These are phyloP conservation scores for Begonia peltatifolia DNA, from an alignment of 306 rosid genomes.

Conservation along the genomic window DNA sequence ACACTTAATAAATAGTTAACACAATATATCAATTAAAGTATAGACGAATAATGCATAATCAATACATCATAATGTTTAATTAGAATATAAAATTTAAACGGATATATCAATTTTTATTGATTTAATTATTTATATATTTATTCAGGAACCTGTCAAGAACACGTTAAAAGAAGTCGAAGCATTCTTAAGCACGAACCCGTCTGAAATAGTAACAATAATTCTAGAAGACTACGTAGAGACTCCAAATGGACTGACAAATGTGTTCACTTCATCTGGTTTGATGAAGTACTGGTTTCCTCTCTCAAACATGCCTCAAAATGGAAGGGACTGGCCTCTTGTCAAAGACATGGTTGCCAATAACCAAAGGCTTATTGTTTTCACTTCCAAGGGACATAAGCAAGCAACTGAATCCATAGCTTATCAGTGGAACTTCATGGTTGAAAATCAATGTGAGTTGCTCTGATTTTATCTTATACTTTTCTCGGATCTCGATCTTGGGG, in stretches of 20 bases:
- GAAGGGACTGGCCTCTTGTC: slow-evolving; percentile 71
- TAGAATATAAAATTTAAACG: too few relatives aligned
- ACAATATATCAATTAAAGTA: too few relatives aligned
- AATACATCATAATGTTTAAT: too few relatives aligned
- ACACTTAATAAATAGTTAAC: too few relatives aligned
- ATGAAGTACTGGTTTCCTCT: slow-evolving; percentile 80
- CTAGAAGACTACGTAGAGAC: slow-evolving; percentile 82
- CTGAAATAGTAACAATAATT: slow-evolving; percentile 66
- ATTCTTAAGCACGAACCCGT: slow-evolving; percentile 50
- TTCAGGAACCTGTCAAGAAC: slow-evolving; percentile 59
- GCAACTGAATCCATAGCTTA: slow-evolving; percentile 67
- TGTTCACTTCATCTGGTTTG: slow-evolving; percentile 45
- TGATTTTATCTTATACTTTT: too few relatives aligned
- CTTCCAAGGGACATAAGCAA: slow-evolving; percentile 45
- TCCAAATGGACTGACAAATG: slow-evolving; percentile 62
- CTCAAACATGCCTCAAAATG: slow-evolving; percentile 54
- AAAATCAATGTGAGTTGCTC: slow-evolving; percentile 50
- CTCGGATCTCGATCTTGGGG: too few relatives aligned
- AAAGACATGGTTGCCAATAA: slow-evolving; percentile 66
- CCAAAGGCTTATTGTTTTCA: slow-evolving; percentile 67
- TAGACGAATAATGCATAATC: too few relatives aligned
- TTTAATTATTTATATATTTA: neutral
- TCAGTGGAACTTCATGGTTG: slow-evolving; percentile 87
- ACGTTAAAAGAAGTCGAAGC: slow-evolving; percentile 59
- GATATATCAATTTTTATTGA: too few relatives aligned